Base-by-base conservation (phyloP, 306 rosid genomes). In the Datisca glomerata region DNA sequence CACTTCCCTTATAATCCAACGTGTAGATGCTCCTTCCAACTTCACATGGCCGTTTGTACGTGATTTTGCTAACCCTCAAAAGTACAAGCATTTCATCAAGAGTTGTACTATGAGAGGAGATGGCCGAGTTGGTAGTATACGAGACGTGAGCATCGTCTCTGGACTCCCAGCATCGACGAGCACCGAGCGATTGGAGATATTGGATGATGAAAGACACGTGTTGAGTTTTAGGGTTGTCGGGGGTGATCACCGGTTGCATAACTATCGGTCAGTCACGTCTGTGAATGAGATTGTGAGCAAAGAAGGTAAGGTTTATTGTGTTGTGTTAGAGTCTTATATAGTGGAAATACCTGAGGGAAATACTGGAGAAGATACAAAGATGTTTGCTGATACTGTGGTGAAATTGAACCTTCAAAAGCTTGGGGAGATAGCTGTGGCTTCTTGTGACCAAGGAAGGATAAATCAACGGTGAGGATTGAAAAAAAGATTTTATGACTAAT, bases 201-300 rank as follows among this genome's bases (percentile, higher is more conserved):
- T 43, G 14, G 27, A 43, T 12, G 47, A 43, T 12, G 47, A 43
- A 22, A 43, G 11, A 12, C 25, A 15, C 8, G 14, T 18, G 8
- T 43, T 43, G 47, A 43, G 47, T 12, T 43, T 43, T 43, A 43
- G 27, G 25, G 27, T 43, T 43, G 27, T 43, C 14, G 47, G 47
- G 2, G 47, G 47, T 7, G 47, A 43, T 19, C 47, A 43, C 14
- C 15, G 47, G 47, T 16, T 43, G 3, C 15, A 22, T 19, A 22
- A 43, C 15, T 43, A 43, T 21, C 24, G 27, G 5, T 43, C 47
- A 9, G 28, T 43, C 8, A 43, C 47, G 12, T 43, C 47, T n/a
- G 15, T 43, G 11, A 43, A 43, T 21, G 47, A 43, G 47, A 8
- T 43, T 43, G 12, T 21, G 11, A 17, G 43, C 20, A 22, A 19